Evolutionary conservation across 768 basidiomycete species (phyloP), one percentile per base, ranked within the genome.

Genomic region (Myochromella boudieri): DNA sequence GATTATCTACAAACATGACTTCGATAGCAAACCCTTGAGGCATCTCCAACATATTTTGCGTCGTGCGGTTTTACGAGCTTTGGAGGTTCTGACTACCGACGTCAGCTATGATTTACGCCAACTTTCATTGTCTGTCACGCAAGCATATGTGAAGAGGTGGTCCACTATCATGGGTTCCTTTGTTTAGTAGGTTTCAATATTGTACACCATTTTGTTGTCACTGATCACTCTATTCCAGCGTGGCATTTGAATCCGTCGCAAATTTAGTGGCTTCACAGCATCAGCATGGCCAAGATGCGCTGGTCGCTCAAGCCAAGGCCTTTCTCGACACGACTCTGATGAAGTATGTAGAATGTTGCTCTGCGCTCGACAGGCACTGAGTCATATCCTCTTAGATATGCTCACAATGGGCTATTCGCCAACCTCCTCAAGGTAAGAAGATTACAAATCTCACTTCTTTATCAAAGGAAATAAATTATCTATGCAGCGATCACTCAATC

Each of bases 1-100:
- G 33, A 70, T 83, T 49, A 74, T 87, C 17, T 81, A 83, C 65
- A 91, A 91, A 66, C 83, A 87, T 49, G 82, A 91, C 57, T 78
- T 91, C 47, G 81, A 81, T 37, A 75, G 73, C 41, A 62, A 55
- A 15, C 62, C 74, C 11, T 67, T 90, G 44, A 70, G 63, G 40
- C 78, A 80, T 55, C 71, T 87, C 22, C 80, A 82, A 37, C 69
- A 67, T 24, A 53, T 65, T 11, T 65, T 88, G 2, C 75, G 80
- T 28, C 71, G 64, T 40, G 81, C 85, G 0, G 69, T 85, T 11
- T 59, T 71, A 24, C 71, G 74, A 17, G 68, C 75, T 1, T 62
- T 84, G 41, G 81, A 79, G 24, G 57, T 82, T 7, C 55, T 84
- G 29, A 61, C 76, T 3, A 64, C 70, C 32, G 76, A 84, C 29